phyloP scores from a whole-genome alignment of 2,329 filamentous ascomycete genomes.

The Apiospora kogelbergensis region DNA sequence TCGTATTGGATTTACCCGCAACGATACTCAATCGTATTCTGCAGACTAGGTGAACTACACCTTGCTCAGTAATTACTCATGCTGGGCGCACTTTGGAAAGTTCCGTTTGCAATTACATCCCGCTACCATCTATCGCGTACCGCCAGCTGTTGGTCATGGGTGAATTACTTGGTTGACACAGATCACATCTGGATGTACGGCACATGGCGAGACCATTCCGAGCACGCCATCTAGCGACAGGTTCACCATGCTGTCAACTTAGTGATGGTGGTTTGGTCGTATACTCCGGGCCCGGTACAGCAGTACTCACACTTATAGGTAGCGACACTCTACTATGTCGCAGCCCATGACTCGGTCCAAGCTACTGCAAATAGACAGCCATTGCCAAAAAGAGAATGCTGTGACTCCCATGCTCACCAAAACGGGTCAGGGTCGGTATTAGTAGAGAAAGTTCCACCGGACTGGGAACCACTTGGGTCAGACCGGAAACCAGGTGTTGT shows the following conservation, averaged over 20 bases:
- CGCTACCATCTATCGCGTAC: not conserved
- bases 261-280: not conserved
- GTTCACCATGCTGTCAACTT: not conserved
- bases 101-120: not conserved
- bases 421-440: not conserved
- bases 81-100: not conserved
- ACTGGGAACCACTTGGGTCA: not conserved
- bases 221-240: not conserved
- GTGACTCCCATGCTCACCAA: not conserved
- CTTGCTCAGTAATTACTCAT: not conserved
- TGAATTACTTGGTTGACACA: not conserved
- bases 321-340: not conserved
- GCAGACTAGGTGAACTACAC: not conserved
- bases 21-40: not conserved
- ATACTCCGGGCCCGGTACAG: not conserved
- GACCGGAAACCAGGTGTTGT: not conserved
- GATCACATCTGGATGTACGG: not conserved
- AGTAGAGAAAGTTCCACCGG: not conserved
- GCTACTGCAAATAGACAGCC: not conserved
- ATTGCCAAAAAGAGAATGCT: slow-evolving; percentile 4
- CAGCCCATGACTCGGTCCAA: not conserved
- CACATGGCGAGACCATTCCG: not conserved
- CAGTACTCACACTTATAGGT: not conserved
- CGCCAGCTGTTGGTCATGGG: not conserved
- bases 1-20: not conserved